Evolutionary conservation across 257 asterid species (phyloP), one percentile per base, ranked within the genome.

Genomic region (Nyctanthes arbortristis): DNA sequence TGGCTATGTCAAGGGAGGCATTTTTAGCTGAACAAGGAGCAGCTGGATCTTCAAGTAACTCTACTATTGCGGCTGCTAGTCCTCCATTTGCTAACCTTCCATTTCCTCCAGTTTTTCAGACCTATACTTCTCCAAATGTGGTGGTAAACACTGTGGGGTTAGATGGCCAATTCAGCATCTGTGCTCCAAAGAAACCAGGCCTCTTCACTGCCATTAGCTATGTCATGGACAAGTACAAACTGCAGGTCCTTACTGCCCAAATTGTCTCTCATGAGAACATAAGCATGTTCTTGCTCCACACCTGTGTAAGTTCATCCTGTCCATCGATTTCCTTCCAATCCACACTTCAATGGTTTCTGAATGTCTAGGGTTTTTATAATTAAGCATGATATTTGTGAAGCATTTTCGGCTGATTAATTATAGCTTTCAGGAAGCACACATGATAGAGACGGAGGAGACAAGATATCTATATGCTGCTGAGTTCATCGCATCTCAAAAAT

Each of bases 171-270:
- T 72, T 80, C 64, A 83, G 72, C 37, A 54, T 77, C 25, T 79
- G 85, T 60, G 75, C 79, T 54, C 72, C 67, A 0, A 79, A 82
- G 34, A 76, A 64, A 65, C 49, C 69, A 0, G 75, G 78, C 3
- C 33, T 82, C 6, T 63, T 79, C 18, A 49, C 39, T 43, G 57
- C 58, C 4, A 65, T 80, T 39, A 57, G 69, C 75, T 68, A 24
- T 47, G 77, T 74, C 39, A 25, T 82, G 79, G 87, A 79, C 71
- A 82, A 79, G 65, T 52, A 82, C 39, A 79, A 76, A 31, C 27
- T 83, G 9, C 76, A 77, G 29, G 73, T 80, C 18, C 37, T 83
- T 0, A 71, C 77, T 31, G 79, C 81, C 55, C 81, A 75, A 28
- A 59, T 83, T 54, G 74, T 79, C 14, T 68, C 76, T 4, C 78